phyloP scores from a whole-genome alignment of 768 basidiomycete species.

The Tylopilus sp. region DNA sequence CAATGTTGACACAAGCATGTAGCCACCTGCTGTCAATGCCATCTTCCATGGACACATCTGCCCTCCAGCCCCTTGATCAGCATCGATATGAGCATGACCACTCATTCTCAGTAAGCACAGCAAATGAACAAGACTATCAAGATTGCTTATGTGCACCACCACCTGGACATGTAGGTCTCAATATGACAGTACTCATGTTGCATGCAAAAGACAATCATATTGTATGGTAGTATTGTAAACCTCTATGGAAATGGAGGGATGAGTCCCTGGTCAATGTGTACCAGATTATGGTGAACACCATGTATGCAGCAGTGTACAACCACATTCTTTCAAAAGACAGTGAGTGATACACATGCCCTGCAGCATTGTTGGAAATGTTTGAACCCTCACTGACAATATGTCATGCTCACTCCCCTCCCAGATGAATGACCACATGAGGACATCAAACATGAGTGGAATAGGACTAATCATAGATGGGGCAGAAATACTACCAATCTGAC shows the following conservation, averaged over 20 bases:
- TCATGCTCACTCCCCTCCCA: neutral
- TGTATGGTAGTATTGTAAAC: constrained; percentile 2
- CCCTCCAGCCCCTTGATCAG: too few species aligned
- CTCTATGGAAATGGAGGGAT: neutral
- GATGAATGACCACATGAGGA: constrained; percentile 2
- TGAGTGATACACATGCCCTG: constrained; percentile 16
- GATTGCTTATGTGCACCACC: neutral
- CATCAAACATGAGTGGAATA: constrained; percentile 4
- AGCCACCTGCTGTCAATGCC: too few species aligned
- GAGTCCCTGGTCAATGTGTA: constrained; percentile 2
- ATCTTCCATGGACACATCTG: too few species aligned
- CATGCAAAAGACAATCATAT: too few species aligned
- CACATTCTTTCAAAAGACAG: neutral
- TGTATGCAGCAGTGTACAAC: neutral
- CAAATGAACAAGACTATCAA: neutral
- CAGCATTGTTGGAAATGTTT: constrained; percentile 2
- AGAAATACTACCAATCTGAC: neutral
- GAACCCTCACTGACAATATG: constrained; percentile 3
- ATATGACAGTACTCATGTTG: too few species aligned
- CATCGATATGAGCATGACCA: too few species aligned
- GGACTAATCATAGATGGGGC: constrained; percentile 6
- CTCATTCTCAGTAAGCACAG: too few species aligned
- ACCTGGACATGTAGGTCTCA: neutral
- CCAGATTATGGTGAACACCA: too few species aligned
- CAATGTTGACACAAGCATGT: too few species aligned